Conservation (phyloP, 106 monocot species). For the Chionographis japonica region DNA sequence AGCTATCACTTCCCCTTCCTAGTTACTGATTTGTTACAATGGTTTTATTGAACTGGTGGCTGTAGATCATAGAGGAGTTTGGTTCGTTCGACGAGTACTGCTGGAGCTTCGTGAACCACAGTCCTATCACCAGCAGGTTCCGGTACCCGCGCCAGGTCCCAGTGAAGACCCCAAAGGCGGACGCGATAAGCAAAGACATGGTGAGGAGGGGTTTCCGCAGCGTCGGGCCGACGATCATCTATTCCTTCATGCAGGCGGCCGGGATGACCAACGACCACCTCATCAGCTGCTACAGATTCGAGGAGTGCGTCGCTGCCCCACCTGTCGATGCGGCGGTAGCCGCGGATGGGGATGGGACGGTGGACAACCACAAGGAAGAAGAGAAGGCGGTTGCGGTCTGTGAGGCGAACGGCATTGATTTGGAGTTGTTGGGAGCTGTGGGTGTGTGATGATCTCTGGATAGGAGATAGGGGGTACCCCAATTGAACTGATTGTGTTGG, state of each 20-base stretch:
- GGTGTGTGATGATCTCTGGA: background rate
- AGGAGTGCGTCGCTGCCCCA: constrained; percentile 17
- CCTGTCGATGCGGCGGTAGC: background rate
- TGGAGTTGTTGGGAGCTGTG: background rate
- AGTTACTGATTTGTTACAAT: too few relatives aligned
- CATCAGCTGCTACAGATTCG: constrained; percentile 28
- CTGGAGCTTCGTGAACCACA: constrained; percentile 35
- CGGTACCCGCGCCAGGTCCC: constrained; percentile 33
- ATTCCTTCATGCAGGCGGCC: constrained; percentile 35
- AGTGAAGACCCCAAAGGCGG: constrained; percentile 28
- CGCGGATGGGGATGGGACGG: background rate
- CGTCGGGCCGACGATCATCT: constrained; percentile 36
- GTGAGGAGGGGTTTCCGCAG: constrained; percentile 26
- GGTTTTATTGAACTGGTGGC: too few relatives aligned
- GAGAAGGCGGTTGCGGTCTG: background rate
- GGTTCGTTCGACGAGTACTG: constrained; percentile 39
- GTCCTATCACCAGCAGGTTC: constrained; percentile 22
- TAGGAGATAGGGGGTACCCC: background rate
- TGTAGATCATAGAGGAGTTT: constrained; percentile 34
- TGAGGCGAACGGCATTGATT: background rate
- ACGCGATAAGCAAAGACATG: constrained; percentile 34
- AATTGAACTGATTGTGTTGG: too few relatives aligned
- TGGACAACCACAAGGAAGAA: constrained; percentile 2
- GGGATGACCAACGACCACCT: constrained; percentile 37
- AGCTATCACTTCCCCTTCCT: too few relatives aligned